These are phyloP conservation scores for Planoprotostelium fungivorum DNA, from an alignment of 78 protist genomes.

Conservation along the genomic window DNA sequence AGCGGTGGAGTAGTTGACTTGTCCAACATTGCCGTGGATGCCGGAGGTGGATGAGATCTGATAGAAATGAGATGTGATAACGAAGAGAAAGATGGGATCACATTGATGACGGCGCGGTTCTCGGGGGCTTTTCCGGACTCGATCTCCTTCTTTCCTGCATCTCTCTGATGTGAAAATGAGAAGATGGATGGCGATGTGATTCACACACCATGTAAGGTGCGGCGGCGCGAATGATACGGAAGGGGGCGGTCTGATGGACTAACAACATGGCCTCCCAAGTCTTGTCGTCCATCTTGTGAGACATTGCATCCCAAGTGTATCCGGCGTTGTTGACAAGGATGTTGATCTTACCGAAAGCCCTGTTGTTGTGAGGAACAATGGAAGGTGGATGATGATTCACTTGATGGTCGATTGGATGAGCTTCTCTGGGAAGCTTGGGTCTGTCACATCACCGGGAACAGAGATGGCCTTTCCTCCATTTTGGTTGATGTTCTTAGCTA, in stretches of 20 bases:
- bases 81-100: background rate
- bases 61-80: background rate
- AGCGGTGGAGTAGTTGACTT: conserved; percentile 34
- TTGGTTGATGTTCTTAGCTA: background rate
- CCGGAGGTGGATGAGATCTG: conserved; percentile 21
- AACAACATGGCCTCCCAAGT: conserved; percentile 10
- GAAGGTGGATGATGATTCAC: background rate
- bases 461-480: conserved; percentile 15
- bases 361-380: background rate
- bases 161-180: conserved; percentile 15
- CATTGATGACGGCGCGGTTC: conserved; percentile 12
- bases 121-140: background rate
- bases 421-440: background rate
- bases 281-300: conserved; percentile 8
- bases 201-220: conserved; percentile 5
- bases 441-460: conserved; percentile 17
- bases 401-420: conserved; percentile 1
- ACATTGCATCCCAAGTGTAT: conserved; percentile 7
- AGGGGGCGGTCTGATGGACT: conserved; percentile 15
- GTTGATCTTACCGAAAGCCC: background rate
- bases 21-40: conserved; percentile 40
- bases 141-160: conserved; percentile 15
- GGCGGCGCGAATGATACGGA: conserved; percentile 23
- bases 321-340: background rate
- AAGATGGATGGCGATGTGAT: background rate